Evolutionary conservation across 2,329 filamentous ascomycete genomes (phyloP).

Genomic region (Alternaria dauci): DNA sequence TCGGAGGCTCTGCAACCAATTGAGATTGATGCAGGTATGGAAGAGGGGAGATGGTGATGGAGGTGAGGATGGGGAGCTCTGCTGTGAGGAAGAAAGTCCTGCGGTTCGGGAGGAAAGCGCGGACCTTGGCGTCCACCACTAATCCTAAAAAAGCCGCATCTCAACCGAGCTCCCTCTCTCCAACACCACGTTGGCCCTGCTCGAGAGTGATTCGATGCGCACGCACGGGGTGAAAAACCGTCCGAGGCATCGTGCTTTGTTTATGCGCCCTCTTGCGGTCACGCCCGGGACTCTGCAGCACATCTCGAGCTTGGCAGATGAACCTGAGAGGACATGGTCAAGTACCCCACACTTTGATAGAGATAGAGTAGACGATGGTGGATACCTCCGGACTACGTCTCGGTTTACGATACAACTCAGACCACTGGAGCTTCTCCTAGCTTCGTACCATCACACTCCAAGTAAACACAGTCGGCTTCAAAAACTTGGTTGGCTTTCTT

Average conservation of each 20-base stretch:
- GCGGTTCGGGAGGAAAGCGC: slow-evolving; percentile 44
- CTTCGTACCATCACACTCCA: neutral
- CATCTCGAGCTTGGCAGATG: neutral
- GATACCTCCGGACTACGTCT: slow-evolving; percentile 1
- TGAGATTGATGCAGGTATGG: slow-evolving; percentile 54
- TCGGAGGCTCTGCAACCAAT: slow-evolving; percentile 54
- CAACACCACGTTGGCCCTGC: neutral
- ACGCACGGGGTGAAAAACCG: neutral
- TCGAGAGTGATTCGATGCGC: neutral
- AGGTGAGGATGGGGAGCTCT: slow-evolving; percentile 47
- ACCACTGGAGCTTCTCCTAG: neutral
- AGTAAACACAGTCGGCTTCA: neutral
- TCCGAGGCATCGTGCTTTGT: rapidly evolving
- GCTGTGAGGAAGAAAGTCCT: slow-evolving; percentile 39
- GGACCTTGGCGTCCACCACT: slow-evolving; percentile 30
- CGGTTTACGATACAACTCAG: neutral
- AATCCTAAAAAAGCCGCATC: slow-evolving; percentile 29
- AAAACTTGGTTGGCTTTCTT: neutral
- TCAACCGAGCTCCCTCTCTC: slow-evolving; percentile 16
- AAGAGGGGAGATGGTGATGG: slow-evolving; percentile 53
- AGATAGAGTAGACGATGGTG: slow-evolving; percentile 1
- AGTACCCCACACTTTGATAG: slow-evolving; percentile 7
- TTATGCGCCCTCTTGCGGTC: neutral
- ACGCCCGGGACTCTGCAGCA: neutral
- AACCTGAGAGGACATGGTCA: neutral